These are phyloP conservation scores for Curvularia lunata DNA, from an alignment of 2,329 filamentous ascomycete species.

Conservation along the genomic window DNA sequence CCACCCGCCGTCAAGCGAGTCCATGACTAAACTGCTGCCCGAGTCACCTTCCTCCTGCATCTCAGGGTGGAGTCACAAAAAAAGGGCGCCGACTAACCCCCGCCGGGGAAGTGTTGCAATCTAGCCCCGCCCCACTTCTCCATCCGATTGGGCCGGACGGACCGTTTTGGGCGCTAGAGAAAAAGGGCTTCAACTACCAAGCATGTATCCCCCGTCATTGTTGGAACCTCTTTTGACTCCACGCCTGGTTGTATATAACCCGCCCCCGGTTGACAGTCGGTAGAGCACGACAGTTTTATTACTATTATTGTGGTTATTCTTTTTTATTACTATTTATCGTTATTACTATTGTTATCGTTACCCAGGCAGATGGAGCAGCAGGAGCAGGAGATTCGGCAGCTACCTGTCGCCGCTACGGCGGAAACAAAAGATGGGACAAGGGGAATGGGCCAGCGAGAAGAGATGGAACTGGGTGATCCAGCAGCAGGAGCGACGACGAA, in stretches of 20 bases:
- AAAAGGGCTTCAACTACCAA: conserved; percentile 8
- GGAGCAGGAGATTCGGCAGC: background rate
- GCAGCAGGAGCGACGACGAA: conserved; percentile 18
- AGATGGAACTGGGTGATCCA: conserved; percentile 1
- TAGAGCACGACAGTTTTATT: background rate
- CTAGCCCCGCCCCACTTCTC: conserved; percentile 2
- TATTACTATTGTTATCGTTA: background rate
- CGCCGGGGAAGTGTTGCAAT: conserved; percentile 1
- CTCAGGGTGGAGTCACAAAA: background rate
- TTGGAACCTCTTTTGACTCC: background rate
- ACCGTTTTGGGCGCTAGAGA: conserved; percentile 4
- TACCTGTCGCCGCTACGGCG: background rate
- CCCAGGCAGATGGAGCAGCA: background rate
- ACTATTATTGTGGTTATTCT: background rate
- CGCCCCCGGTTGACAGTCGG: background rate
- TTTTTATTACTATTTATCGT: background rate
- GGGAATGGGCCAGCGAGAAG: background rate
- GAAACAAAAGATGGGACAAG: background rate
- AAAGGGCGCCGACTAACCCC: conserved; percentile 5
- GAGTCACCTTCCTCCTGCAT: background rate
- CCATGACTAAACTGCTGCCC: background rate
- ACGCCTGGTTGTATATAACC: background rate
- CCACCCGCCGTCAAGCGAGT: background rate
- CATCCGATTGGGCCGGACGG: background rate
- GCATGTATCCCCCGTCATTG: background rate